Evolutionary conservation across 176 grass and related monocot genomes (phyloP).

Genomic region (Lolium multiflorum): DNA sequence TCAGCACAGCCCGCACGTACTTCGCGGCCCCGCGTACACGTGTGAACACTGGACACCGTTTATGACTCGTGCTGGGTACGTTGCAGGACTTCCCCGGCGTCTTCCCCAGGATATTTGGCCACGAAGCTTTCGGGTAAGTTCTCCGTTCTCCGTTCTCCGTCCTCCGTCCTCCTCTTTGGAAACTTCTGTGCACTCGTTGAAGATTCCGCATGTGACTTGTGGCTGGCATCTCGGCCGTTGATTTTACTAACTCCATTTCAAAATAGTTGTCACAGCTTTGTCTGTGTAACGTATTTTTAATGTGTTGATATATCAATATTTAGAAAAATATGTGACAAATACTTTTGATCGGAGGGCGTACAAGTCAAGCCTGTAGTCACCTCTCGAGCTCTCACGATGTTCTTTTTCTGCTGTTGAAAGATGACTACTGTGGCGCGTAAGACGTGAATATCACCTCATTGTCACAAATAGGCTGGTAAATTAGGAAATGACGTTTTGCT

Average conservation of each 20-base stretch:
- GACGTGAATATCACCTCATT: neutral
- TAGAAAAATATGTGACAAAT: no score
- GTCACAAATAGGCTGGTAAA: neutral
- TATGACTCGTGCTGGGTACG: neutral
- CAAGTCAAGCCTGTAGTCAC: neutral
- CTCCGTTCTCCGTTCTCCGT: neutral
- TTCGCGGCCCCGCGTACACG: neutral
- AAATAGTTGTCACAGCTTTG: no score
- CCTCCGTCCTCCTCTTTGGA: neutral
- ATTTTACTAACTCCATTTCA: neutral
- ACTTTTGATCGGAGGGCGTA: no score
- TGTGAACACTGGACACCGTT: neutral
- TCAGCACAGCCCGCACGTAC: neutral
- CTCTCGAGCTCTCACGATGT: neutral
- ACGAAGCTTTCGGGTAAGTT: constrained; percentile 85
- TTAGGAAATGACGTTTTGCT: constrained; percentile 2
- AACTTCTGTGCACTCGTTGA: neutral
- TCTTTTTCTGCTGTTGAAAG: neutral
- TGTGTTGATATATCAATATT: no score
- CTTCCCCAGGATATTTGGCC: constrained; percentile 79
- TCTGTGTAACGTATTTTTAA: no score
- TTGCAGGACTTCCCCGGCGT: constrained; percentile 55
- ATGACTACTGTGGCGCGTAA: neutral
- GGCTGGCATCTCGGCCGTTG: neutral
- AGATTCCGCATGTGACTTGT: neutral